Evolutionary conservation across 257 asterid genomes (phyloP).

Genomic region (Osmanthus fragrans): DNA sequence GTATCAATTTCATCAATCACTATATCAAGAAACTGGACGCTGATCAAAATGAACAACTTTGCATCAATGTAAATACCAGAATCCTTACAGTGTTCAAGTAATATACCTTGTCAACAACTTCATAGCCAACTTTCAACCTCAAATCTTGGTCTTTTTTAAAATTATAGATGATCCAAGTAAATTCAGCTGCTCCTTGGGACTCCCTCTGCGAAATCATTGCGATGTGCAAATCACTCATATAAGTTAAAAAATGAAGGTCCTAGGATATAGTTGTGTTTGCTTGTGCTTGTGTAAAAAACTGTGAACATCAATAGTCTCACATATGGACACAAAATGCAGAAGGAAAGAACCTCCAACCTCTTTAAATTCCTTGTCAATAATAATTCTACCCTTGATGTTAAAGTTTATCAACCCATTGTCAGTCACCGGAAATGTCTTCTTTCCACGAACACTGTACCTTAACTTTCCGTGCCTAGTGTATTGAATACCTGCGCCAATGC

Average conservation of each 20-base stretch:
- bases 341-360: conserved; percentile 39
- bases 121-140: conserved; percentile 78
- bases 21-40: neutral
- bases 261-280: neutral
- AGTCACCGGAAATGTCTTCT: conserved; percentile 67
- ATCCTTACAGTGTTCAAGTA: neutral
- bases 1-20: neutral
- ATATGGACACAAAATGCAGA: neutral
- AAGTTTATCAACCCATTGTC: conserved; percentile 51
- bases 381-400: conserved; percentile 65
- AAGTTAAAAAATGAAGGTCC: neutral
- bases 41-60: neutral
- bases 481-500: conserved; percentile 64
- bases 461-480: conserved; percentile 54
- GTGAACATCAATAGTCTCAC: conserved; percentile 4
- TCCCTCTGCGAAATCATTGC: conserved; percentile 46
- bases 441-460: conserved; percentile 59
- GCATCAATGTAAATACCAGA: neutral
- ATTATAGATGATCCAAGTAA: conserved; percentile 59
- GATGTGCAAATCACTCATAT: neutral
- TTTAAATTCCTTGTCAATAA: conserved; percentile 56
- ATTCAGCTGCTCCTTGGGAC: conserved; percentile 71
- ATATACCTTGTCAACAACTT: conserved; percentile 67
- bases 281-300: neutral
- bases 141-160: conserved; percentile 77